Base-by-base conservation (phyloP, 1,284 basidiomycete genomes). In the Apiotrichum sp. region DNA sequence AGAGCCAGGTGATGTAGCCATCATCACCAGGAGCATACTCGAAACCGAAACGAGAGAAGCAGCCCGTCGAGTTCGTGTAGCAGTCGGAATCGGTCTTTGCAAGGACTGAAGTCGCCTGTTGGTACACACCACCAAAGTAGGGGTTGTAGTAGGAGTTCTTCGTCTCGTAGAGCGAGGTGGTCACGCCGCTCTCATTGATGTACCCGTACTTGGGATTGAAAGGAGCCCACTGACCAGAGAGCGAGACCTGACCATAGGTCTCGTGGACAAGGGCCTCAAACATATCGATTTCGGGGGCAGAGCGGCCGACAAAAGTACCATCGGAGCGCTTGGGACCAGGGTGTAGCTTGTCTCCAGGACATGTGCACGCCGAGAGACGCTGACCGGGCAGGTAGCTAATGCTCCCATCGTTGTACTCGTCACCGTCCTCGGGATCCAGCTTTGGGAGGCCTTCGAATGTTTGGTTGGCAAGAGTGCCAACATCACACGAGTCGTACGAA, bases 201-300 rank as follows among this genome's bases (percentile, higher is more conserved):
- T 68, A 71, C 58, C 65, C 31, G 61, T 76, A 76, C 47, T 61
- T 42, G 0, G 71, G 70, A 52, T 74, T 71, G 62, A 70, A 76
- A 0, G 74, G 74, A 3, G 74, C 75, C 70, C 70, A 75, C 62
- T 75, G 73, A 0, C 61, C 70, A 0, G 71, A 73, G 51, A 73
- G 70, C 2, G 74, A 76, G 6, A 76, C 75, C 42, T 47, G n/a
- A 32, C 46, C 52, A 8, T 22, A 22, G 35, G 16, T 22, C 16
- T 16, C 8, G 16, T 14, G 7, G 56, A 75, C 61, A 62, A 84
- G 81, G 6, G 86, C 87, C 71, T 90, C 88, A 56, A 90, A 80
- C 42, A 89, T 78, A 75, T 90, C 88, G 55, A 95, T 91, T 75
- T 93, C 90, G 4, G 90, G 91, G 0, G 89, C 88, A 0, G 85